Percentiles rank a stretch among this genome's conserved stretches.
Conservation (phyloP, 176 grass and related monocot species). For the Zea mays region DNA sequence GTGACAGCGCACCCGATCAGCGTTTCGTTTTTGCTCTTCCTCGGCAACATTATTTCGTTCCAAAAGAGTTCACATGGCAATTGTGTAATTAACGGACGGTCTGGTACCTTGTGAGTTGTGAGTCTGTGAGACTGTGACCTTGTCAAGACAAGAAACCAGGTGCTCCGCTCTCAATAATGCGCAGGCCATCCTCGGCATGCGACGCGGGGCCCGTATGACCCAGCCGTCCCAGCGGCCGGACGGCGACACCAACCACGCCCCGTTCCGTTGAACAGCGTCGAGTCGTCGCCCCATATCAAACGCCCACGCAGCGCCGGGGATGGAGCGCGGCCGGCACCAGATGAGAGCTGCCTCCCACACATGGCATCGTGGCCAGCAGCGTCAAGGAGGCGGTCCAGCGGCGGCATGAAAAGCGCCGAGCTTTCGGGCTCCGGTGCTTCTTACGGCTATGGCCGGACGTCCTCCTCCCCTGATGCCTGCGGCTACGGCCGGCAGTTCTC, state of each 20-base stretch:
- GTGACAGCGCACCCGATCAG: background rate
- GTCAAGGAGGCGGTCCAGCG: constrained; percentile 32
- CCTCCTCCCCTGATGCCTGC: background rate
- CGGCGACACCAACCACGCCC: background rate
- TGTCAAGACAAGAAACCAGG: background rate
- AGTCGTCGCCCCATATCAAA: constrained; percentile 17
- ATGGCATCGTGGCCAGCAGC: constrained; percentile 26
- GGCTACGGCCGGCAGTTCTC: constrained; percentile 38
- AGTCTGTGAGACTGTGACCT: too few species aligned
- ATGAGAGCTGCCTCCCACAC: background rate
- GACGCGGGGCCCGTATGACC: constrained; percentile 15
- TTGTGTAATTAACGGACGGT: background rate
- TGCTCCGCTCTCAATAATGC: background rate
- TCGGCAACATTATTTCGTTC: background rate
- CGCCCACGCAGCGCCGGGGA: background rate
- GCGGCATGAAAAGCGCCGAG: constrained; percentile 15
- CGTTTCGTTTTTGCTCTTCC: background rate
- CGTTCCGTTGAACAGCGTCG: background rate
- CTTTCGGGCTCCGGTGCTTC: background rate
- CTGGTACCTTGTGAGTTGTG: background rate
- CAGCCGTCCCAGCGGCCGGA: constrained; percentile 32
- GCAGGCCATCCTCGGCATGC: background rate
- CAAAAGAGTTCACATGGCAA: background rate
- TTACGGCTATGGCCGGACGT: background rate
- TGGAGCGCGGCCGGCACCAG: background rate